Base-by-base conservation (phyloP, 2,329 filamentous ascomycete species). In the Gnomoniopsis sp. region DNA sequence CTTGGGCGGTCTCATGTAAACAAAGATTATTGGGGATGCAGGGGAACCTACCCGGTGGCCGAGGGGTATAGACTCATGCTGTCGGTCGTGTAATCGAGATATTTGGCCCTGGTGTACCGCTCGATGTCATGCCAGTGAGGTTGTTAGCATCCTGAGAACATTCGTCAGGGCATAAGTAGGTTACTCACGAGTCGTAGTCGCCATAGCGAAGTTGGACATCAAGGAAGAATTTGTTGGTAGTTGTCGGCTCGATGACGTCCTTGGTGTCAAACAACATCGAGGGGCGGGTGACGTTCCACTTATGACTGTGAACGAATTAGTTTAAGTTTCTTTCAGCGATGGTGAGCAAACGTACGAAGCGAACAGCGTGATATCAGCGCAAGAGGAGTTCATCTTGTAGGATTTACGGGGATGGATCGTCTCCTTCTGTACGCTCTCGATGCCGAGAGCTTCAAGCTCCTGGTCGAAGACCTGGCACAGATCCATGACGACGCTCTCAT, bases 371-470 rank as follows among this genome's bases (percentile, higher is more conserved):
- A 49, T 49, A 49, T 49, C 44, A 3, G 96, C 95, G 69, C 95
- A 98, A 59, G 93, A 98, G 69, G 93, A 97, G 81, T 99, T 99
- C 95, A 99, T 99, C 85, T 99, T 99, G 85, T 99, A 99, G 4
- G 92, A 97, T 77, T 99, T 99, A 85, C 95, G 86, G 54, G 95
- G 95, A 79, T 99, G 95, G 60, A 99, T 23, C 6, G 21, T 23
- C 19, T 99, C 95, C 75, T 99, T 99, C 72, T 99, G 95, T 4
- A 98, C 95, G 2, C 92, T 96, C 75, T 99, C 95, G 59, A 99
- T 97, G 38, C 93, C 93, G 3, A 99, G 80, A 34, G 95, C 92
- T 73, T 99, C 95, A 47, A 99, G 79, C 72, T 99, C 95, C 70
- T 98, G 93, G 66, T 99, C 95, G 67, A 99, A 96, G 15, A 99